Percentiles rank a stretch among this genome's conserved stretches.
Conservation (phyloP, 1,284 basidiomycete species). For the Trametes sp. region DNA sequence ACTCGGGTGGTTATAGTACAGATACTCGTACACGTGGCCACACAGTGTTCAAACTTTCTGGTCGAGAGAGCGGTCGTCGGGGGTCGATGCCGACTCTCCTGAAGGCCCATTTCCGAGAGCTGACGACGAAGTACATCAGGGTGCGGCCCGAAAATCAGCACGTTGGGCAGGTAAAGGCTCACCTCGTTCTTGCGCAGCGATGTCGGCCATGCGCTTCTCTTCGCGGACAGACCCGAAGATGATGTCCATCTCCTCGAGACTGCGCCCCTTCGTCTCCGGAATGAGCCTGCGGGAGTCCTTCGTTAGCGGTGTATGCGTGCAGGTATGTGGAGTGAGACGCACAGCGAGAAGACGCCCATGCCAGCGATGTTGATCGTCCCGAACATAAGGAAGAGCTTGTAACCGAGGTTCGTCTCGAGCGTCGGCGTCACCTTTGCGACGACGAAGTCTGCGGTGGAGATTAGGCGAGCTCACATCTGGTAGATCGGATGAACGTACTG, state of each 20-base stretch:
- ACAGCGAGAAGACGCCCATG: slow-evolving; percentile 46
- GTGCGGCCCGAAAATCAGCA: too few relatives aligned
- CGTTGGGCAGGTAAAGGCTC: too few relatives aligned
- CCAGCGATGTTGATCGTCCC: slow-evolving; percentile 62
- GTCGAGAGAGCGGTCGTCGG: slow-evolving; percentile 31
- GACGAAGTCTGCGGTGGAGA: slow-evolving; percentile 62
- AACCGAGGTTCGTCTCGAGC: slow-evolving; percentile 65
- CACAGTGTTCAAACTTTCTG: slow-evolving; percentile 33
- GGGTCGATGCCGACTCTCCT: slow-evolving; percentile 30
- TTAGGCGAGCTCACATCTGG: not conserved
- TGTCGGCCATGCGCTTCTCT: slow-evolving; percentile 64
- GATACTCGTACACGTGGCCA: too few relatives aligned
- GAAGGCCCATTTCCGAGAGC: slow-evolving; percentile 33
- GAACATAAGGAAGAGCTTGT: slow-evolving; percentile 77
- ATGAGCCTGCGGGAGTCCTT: slow-evolving; percentile 60
- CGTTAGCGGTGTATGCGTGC: not conserved
- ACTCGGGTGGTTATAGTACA: too few relatives aligned
- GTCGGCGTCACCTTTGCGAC: slow-evolving; percentile 76
- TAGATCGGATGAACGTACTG: slow-evolving; percentile 55
- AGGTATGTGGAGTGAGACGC: slow-evolving; percentile 11
- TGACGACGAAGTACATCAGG: slow-evolving; percentile 11
- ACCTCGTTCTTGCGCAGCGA: slow-evolving; percentile 56
- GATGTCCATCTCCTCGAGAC: slow-evolving; percentile 83
- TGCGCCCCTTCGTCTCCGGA: slow-evolving; percentile 80
- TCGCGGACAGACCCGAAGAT: slow-evolving; percentile 74